A percentile compares a stretch with the other conserved stretches of the same genome.
These are phyloP conservation scores for Pachysandra terminalis DNA, from an alignment of 164 flowering plant species.

Conservation along the genomic window DNA sequence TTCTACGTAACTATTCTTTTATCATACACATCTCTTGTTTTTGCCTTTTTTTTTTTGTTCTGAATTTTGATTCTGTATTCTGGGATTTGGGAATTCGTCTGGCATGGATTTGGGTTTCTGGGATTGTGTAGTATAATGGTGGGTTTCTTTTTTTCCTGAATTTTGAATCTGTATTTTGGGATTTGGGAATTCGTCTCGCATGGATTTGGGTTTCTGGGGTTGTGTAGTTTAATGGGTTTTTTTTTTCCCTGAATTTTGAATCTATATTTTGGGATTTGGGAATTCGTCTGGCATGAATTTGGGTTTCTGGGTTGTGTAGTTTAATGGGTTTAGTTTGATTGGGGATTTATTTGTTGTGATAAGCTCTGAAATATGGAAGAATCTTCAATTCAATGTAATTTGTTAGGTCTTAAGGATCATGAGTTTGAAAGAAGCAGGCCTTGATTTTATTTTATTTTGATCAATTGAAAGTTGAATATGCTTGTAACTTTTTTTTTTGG, in stretches of 20 bases:
- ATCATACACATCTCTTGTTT: neutral
- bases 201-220: neutral
- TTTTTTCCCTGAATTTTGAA: neutral
- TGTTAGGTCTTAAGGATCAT: too few species aligned
- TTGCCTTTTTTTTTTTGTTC: neutral
- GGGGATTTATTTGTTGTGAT: neutral
- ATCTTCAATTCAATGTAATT: too few species aligned
- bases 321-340: neutral
- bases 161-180: too few species aligned
- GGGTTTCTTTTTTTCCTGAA: neutral
- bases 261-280: neutral
- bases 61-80: neutral
- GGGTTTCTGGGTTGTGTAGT: neutral
- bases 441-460: too few species aligned
- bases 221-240: neutral
- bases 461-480: too few species aligned
- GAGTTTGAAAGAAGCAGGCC: too few species aligned
- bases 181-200: neutral
- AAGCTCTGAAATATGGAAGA: too few species aligned
- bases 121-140: neutral
- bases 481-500: too few species aligned
- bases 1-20: constrained; percentile 40
- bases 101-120: neutral
- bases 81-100: neutral
- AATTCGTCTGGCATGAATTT: neutral